Base-by-base conservation (phyloP, 1,139 yeast species). In the Saccharomyces hybrid region DNA sequence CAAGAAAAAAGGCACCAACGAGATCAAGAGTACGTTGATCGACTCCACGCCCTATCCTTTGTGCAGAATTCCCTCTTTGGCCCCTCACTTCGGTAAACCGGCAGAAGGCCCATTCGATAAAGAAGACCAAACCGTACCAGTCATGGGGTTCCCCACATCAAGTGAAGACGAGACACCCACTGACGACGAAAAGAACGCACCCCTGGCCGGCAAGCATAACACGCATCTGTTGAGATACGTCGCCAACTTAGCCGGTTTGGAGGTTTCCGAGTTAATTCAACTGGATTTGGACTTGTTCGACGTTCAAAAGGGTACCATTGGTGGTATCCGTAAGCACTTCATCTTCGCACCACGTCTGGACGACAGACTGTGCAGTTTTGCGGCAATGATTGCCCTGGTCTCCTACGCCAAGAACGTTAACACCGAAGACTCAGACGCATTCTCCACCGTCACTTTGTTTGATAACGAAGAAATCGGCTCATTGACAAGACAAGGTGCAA, bases 391-490 rank as follows among this genome's bases (percentile, higher is more conserved):
- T 51, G 79, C 83, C 0, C 70, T 84, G 59, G 66, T 82, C 51
- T 82, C 80, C 60, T 70, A 56, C 53, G 57, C 73, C 13, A 63
- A 67, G 47, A 66, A 67, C 9, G 57, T 57, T 23, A 58, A 63
- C 34, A 49, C 60, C 23, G 57, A 58, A 8, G 59, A 62, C 31
- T 50, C 67, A 59, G 75, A 74, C 48, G 70, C 75, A 0, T 81
- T 83, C 62, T 72, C 77, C 20, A 69, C 79, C 41, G 83, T 81
- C 4, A 77, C 80, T n/a, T 69, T 82, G 54, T 82, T 76, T 56
- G 86, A 82, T 63, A 78, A 81, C 63, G 88, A 83, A 67, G 88
- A 83, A 68, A 76, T 83, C 52, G 87, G 87, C 3, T 81, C 86
- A 7, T 73, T 76, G 41, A 75, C 81, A 27, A 77, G 80, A 72